Base-by-base conservation (phyloP, 345 rosid genomes). In the Trapa incisa region DNA sequence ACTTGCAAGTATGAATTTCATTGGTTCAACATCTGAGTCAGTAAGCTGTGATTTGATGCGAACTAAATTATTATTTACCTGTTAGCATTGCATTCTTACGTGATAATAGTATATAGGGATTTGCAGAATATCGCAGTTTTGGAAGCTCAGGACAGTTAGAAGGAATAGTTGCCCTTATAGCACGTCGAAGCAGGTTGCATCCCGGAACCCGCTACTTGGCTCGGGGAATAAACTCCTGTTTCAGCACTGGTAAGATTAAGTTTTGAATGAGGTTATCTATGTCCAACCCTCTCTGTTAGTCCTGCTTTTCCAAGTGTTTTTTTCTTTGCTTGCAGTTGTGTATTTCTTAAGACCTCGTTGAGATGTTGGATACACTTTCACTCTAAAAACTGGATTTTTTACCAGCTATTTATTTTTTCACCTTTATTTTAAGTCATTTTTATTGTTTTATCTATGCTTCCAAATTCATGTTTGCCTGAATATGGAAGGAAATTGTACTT, bases 181-280 rank as follows among this genome's bases (percentile, higher is more conserved):
- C 99, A 70, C 97, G 99, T 61, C 96, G 99, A 75, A 89, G 99
- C 70, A 82, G 91, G 79, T 80, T 94, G 78, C 99, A 94, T 76
- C 99, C 99, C 68, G 99, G 99, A 38, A 94, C 99, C 72, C 96
- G 97, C 68, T 94, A 88, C 83, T 81, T 94, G 82, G 99, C 99
- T 63, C 86, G 97, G 77, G 99, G 99, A n/a, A 73, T 94, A 72
- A 94, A 94, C 81, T 91, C 97, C 38, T 94, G 99, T 77, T 89
- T 80, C 80, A 92, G 97, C 75, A 89, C 99, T 65, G 97, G 99
- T 91, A 79, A 76, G 80, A 73, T 66, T 70, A 67, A 22, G 70
- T 64, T 37, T 37, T 41, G 41, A 66, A 48, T 67, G 62, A 4
- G 22, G 5, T 32, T 53, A 47, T 52, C 33, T 29, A 33, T 17